phyloP scores from a whole-genome alignment of 2,329 filamentous ascomycete species.

The Ceratocystis alfenasii region DNA sequence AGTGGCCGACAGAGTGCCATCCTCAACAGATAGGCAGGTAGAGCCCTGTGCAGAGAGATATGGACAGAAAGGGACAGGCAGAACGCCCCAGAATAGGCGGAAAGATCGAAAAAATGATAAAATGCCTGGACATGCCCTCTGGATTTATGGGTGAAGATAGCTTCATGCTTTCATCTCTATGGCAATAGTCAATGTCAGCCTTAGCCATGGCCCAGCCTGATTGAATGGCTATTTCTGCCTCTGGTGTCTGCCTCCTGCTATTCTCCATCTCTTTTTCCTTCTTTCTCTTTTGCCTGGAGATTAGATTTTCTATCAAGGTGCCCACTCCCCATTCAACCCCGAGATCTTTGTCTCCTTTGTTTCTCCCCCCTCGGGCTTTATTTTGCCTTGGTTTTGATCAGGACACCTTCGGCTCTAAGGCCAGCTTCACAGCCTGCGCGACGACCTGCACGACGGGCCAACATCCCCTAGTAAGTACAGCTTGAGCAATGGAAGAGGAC shows the following conservation, averaged over 20 bases:
- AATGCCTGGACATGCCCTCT: not conserved
- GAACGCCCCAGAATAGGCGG: not conserved
- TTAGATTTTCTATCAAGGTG: not conserved
- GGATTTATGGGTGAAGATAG: not conserved
- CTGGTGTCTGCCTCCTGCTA: not conserved
- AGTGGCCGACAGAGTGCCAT: not conserved
- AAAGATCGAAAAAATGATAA: not conserved
- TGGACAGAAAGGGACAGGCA: too few relatives aligned
- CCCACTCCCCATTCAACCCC: not conserved
- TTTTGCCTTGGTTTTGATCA: not conserved
- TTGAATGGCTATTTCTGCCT: not conserved
- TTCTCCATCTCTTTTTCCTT: not conserved
- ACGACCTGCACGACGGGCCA: not conserved
- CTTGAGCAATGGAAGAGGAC: too few relatives aligned
- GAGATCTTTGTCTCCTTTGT: not conserved
- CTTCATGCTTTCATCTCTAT: conserved; percentile 10
- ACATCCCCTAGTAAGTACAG: not conserved
- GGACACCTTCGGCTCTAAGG: not conserved
- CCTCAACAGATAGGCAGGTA: too few relatives aligned
- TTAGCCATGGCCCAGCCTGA: not conserved
- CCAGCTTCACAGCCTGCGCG: not conserved
- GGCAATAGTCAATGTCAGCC: not conserved
- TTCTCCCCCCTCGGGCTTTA: not conserved
- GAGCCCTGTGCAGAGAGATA: too few relatives aligned
- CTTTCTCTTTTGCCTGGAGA: not conserved